A percentile compares a stretch with the other conserved stretches of the same genome.
Evolutionary conservation across 768 basidiomycete species (phyloP).

Genomic region (Boletales sp.): DNA sequence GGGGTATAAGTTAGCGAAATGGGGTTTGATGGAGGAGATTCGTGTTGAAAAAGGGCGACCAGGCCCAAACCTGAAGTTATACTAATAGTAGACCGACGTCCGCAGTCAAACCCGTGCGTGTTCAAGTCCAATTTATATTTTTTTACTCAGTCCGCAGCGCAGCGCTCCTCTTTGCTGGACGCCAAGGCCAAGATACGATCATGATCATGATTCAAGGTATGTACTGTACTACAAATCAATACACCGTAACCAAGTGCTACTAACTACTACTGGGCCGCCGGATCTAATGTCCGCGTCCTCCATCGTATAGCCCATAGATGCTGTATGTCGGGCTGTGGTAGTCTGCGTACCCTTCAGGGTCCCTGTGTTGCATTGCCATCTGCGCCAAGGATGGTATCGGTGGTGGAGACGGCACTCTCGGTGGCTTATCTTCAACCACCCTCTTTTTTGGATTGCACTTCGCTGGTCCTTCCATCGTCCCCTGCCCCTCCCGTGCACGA

Average conservation of each 20-base stretch:
- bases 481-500: constrained; percentile 26
- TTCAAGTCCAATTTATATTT: constrained; percentile 7
- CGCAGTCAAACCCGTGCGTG: constrained; percentile 2
- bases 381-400: constrained; percentile 70
- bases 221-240: constrained; percentile 20
- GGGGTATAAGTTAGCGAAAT: constrained; percentile 20
- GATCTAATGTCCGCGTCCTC: constrained; percentile 37
- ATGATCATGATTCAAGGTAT: too few species aligned
- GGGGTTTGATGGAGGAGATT: too few species aligned
- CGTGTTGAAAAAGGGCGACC: too few species aligned
- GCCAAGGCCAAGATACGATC: constrained; percentile 7
- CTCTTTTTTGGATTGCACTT: constrained; percentile 23
- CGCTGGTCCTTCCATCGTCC: constrained; percentile 5
- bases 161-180: not conserved
- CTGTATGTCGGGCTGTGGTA: constrained; percentile 84
- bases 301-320: constrained; percentile 71
- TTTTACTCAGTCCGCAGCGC: constrained; percentile 19
- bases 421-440: constrained; percentile 55
- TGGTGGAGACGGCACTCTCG: constrained; percentile 78
- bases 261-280: too few species aligned
- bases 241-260: too few species aligned
- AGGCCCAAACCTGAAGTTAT: too few species aligned
- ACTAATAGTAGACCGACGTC: too few species aligned
- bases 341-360: constrained; percentile 58
- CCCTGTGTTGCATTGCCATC: constrained; percentile 63